These are phyloP conservation scores for Lactarius tabidus DNA, from an alignment of 768 basidiomycete genomes.

Conservation along the genomic window DNA sequence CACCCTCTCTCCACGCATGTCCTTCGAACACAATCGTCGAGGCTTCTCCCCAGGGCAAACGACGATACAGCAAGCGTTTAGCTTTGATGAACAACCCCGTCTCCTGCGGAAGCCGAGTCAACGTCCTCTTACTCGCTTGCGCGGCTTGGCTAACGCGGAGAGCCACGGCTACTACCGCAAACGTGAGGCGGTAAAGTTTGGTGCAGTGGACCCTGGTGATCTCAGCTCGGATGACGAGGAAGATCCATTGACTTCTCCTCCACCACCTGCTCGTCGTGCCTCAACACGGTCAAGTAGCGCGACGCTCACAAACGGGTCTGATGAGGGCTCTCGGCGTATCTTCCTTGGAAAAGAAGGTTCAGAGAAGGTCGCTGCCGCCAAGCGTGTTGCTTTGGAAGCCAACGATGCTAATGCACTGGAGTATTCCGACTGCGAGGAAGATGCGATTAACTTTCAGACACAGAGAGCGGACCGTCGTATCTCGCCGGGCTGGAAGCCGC, in stretches of 20 bases:
- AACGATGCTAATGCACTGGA: slow-evolving; percentile 24
- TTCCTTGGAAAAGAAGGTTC: slow-evolving; percentile 24
- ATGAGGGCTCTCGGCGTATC: slow-evolving; percentile 17
- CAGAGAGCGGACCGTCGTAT: slow-evolving; percentile 20
- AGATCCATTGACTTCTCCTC: slow-evolving; percentile 22
- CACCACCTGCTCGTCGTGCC: slow-evolving; percentile 16
- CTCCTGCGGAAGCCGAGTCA: slow-evolving; percentile 9
- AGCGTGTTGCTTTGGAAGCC: slow-evolving; percentile 4
- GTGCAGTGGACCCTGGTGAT: slow-evolving; percentile 31
- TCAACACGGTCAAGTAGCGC: slow-evolving; percentile 28
- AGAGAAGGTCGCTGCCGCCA: slow-evolving; percentile 22
- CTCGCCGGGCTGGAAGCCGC: slow-evolving; percentile 44
- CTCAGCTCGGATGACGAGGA: slow-evolving; percentile 50
- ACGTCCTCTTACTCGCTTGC: slow-evolving; percentile 11
- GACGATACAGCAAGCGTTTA: neutral
- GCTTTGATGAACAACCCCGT: slow-evolving; percentile 3
- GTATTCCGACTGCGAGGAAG: slow-evolving; percentile 35
- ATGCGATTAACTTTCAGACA: slow-evolving; percentile 28
- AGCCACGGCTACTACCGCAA: slow-evolving; percentile 38
- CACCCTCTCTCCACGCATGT: slow-evolving; percentile 1
- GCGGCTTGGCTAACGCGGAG: slow-evolving; percentile 12
- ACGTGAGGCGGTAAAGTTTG: slow-evolving; percentile 40
- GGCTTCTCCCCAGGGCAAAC: neutral
- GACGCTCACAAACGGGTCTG: slow-evolving; percentile 28
- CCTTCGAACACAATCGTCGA: slow-evolving; percentile 8